Percentiles rank a stretch among this genome's conserved stretches.
phyloP scores from a whole-genome alignment of 2,329 filamentous ascomycete species.

The Venturia aucupariae region DNA sequence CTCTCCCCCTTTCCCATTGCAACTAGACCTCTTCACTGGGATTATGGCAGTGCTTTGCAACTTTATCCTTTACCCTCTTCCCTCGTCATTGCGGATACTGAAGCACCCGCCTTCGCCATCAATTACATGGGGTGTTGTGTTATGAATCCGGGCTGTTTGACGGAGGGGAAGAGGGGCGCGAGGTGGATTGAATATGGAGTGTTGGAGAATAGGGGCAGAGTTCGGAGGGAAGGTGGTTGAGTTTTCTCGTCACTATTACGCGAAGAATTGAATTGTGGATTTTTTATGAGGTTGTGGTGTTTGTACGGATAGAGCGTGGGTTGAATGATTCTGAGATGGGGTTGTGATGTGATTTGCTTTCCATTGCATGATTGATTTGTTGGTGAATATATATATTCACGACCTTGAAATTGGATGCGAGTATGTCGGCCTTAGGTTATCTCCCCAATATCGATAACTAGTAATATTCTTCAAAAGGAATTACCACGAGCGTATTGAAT shows the following conservation, averaged over 20 bases:
- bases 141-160: constrained; percentile 77
- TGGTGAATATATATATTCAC: too few relatives aligned
- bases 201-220: constrained; percentile 47
- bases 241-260: background rate
- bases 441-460: too few relatives aligned
- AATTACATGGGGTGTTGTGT: constrained; percentile 95
- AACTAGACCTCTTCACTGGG: constrained; percentile 79
- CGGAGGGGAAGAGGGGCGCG: constrained; percentile 53
- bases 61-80: constrained; percentile 84
- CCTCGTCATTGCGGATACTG: constrained; percentile 72
- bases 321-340: too few relatives aligned
- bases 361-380: too few relatives aligned
- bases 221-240: constrained; percentile 36
- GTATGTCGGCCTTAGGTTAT: too few relatives aligned
- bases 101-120: constrained; percentile 71
- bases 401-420: too few relatives aligned
- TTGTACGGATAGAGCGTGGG: background rate
- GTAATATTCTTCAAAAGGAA: too few relatives aligned
- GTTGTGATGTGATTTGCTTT: too few relatives aligned
- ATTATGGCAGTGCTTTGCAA: constrained; percentile 65
- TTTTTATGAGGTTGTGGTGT: background rate
- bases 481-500: too few relatives aligned
- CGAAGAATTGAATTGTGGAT: too few relatives aligned
- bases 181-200: constrained; percentile 85
- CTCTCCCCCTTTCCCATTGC: constrained; percentile 78